Evolutionary conservation across 1,284 basidiomycete genomes (phyloP), one percentile per base, ranked within the genome.

Genomic region (Inonotus obliquus): DNA sequence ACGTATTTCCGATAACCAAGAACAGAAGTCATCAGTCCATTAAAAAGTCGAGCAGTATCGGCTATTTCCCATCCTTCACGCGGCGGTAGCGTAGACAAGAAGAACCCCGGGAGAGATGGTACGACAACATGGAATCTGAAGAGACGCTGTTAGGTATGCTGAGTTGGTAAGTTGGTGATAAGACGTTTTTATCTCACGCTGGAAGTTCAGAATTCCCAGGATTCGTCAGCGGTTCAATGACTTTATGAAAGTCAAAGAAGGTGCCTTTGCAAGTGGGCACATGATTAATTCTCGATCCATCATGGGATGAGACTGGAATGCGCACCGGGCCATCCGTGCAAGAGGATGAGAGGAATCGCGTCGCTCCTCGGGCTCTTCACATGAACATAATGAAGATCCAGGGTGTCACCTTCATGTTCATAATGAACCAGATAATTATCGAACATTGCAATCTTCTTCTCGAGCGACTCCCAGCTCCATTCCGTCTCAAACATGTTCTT

Each of bases 201-300:
- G 65, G 67, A 11, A 53, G 19, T 35, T 62, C 62, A 13, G 58
- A 58, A 37, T 55, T 54, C n/a, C 60, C 54, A 23, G 68, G 68
- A 57, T 65, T 65, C 2, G 61, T 58, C 23, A 70, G 53, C 1
- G 63, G 61, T 5, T 64, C 60, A 27, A 69, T 62, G 13, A 69
- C 66, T 45, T 68, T 70, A 53, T 69, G 66, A 41, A 69, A 70
- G 57, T 70, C 69, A 56, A 65, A 68, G 58, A 69, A 67, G 2
- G 65, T 68, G 14, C 69, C 67, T 63, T n/a, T n/a, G n/a, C n/a
- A n/a, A n/a, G n/a, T n/a, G n/a, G n/a, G n/a, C n/a, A n/a, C 48
- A n/a, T 11, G 21, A 17, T 9, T 21, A 39, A 19, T 57, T 3
- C 25, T 41, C 13, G 25, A n/a, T n/a, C n/a, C n/a, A n/a, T n/a